Percentiles rank a stretch among this genome's conserved stretches.
Evolutionary conservation across 805 yeast genomes (phyloP).

Genomic region (Geotrichum ghanense): DNA sequence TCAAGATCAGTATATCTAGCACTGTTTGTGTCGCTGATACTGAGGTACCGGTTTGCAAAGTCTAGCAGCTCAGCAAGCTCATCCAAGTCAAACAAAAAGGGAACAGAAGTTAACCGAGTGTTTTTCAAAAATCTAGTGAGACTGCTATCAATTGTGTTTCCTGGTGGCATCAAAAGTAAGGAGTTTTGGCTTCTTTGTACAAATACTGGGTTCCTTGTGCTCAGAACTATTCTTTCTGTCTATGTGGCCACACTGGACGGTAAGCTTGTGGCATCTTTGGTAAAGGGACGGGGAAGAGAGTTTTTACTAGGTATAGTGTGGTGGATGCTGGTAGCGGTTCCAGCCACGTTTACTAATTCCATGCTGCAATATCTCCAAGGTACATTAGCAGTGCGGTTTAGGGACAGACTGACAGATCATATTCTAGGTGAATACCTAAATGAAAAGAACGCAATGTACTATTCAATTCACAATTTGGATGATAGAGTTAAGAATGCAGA

Average conservation of each 20-base stretch:
- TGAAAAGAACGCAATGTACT: conserved; percentile 54
- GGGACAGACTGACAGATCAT: conserved; percentile 52
- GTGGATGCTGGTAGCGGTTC: conserved; percentile 82
- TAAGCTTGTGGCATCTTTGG: conserved; percentile 66
- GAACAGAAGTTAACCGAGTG: conserved; percentile 23
- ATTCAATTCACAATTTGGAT: conserved; percentile 55
- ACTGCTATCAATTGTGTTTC: conserved; percentile 25
- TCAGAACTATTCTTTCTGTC: conserved; percentile 63
- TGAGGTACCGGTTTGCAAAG: conserved; percentile 14
- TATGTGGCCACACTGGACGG: conserved; percentile 86
- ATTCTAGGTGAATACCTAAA: conserved; percentile 66
- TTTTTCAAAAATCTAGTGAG: conserved; percentile 20
- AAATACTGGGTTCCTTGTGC: conserved; percentile 49
- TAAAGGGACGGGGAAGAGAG: conserved; percentile 52
- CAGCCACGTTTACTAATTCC: conserved; percentile 73
- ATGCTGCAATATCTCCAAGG: conserved; percentile 35
- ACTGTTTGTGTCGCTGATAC: conserved; percentile 13
- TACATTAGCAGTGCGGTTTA: conserved; percentile 32
- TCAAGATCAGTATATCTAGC: conserved; percentile 14
- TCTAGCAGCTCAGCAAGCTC: conserved; percentile 10
- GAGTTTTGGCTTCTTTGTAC: conserved; percentile 30
- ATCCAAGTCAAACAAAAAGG: conserved; percentile 4
- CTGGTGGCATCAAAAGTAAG: conserved; percentile 20
- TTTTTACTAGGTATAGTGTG: conserved; percentile 52
- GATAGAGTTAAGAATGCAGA: conserved; percentile 59